phyloP scores from a whole-genome alignment of 2,329 filamentous ascomycete species.

The Geosmithia putterillii region DNA sequence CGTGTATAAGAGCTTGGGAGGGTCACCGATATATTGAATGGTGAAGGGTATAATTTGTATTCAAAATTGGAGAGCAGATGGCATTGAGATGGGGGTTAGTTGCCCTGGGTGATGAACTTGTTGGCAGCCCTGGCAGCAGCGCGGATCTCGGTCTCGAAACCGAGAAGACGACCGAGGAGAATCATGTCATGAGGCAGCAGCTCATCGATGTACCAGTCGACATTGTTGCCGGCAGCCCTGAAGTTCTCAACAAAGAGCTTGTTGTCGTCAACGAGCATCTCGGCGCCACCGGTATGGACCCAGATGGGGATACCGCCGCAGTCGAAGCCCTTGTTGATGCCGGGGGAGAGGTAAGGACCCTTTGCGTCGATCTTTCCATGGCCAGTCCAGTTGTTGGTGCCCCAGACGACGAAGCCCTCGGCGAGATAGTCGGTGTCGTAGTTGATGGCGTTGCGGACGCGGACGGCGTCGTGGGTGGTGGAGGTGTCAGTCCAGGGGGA shows the following conservation, averaged over 20 bases:
- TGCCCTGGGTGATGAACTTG: background rate
- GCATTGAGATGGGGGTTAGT: too few species aligned
- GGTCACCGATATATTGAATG: too few species aligned
- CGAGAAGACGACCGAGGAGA: background rate
- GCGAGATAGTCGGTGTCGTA: background rate
- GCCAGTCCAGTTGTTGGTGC: background rate
- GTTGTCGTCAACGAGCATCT: slow-evolving; percentile 1
- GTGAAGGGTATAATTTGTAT: too few species aligned
- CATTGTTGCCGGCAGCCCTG: background rate
- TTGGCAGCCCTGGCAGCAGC: background rate
- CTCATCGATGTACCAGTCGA: background rate
- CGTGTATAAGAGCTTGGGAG: too few species aligned
- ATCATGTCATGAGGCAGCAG: background rate
- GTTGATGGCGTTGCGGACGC: background rate
- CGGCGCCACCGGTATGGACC: background rate
- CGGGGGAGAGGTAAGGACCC: background rate
- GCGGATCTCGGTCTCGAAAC: background rate
- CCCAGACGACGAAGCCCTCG: background rate
- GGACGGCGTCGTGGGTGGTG: background rate
- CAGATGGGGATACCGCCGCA: background rate
- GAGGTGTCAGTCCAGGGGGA: slow-evolving; percentile 1
- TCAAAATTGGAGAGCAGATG: too few species aligned
- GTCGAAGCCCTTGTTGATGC: background rate
- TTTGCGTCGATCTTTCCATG: background rate
- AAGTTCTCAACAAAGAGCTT: background rate